Evolutionary conservation across 495 filamentous ascomycete species (phyloP), one percentile per base, ranked within the genome.

Genomic region (Pyronema domesticum): DNA sequence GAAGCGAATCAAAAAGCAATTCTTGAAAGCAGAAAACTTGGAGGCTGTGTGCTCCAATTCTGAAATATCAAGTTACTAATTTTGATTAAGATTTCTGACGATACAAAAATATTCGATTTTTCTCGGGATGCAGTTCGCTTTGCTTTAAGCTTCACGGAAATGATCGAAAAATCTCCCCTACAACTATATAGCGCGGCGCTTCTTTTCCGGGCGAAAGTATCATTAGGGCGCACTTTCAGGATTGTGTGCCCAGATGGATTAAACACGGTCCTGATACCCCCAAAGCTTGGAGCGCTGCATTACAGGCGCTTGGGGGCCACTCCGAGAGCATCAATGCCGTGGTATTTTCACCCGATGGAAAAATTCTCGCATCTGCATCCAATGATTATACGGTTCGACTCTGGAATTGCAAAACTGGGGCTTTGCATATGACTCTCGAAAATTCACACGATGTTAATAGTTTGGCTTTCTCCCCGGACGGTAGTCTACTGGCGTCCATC

Each of bases 141-240:
- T 47, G 55, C 65, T n/a, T 54, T 55, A 14, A 57, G 61, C 19
- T 44, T 56, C 17, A 57, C 55, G 33, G 4, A 2, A 10, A 34
- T 54, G 14, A 65, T 68, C 53, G 60, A 67, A 40, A 56, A 42
- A 11, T 39, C 34, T 3, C 68, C 68, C 0, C 56, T 68, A 15
- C 66, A 70, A 48, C 46, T 67, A 34, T 68, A 69, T 57, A 18
- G 36, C 53, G 60, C 59, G 39, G 58, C 62, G 7, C 64, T 69
- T n/a, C 17, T 68, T 1, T 69, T 71, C 68, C 65, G n/a, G 47
- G 14, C 8, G 33, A 8, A 7, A 69, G 66, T 47, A 36, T 66
- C 7, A 60, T 62, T 3, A 56, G 60, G 50, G 57, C 10, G 19
- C 37, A 52, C 10, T 65, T 62, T 56, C 8, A 14, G 17, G 8